Percentiles rank a stretch among this genome's conserved stretches.
These are phyloP conservation scores for Sporothrix luriei DNA, from an alignment of 2,329 filamentous ascomycete genomes.

Conservation along the genomic window DNA sequence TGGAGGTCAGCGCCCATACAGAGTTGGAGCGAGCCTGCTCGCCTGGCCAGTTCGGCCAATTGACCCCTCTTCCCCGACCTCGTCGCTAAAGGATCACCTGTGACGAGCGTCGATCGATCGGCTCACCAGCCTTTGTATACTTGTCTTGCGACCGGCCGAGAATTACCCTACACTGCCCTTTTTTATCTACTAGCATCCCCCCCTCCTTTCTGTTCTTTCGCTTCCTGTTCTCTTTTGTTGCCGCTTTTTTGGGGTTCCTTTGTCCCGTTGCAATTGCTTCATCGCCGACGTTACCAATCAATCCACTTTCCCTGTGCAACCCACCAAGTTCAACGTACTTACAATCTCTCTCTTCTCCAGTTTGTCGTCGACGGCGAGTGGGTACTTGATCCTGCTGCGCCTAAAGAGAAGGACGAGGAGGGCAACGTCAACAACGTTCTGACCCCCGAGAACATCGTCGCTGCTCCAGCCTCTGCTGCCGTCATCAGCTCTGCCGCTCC, in stretches of 20 bases:
- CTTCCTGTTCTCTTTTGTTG: background rate
- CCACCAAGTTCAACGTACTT: background rate
- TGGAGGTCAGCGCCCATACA: slow-evolving; percentile 22
- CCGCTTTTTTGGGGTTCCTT: background rate
- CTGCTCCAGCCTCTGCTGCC: slow-evolving; percentile 50
- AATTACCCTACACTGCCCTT: slow-evolving; percentile 1
- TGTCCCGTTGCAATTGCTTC: background rate
- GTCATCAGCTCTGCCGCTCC: slow-evolving; percentile 20
- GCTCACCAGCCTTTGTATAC: background rate
- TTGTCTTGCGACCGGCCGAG: background rate
- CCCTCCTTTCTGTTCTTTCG: background rate
- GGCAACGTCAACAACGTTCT: slow-evolving; percentile 95
- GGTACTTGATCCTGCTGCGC: slow-evolving; percentile 78
- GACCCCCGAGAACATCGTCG: slow-evolving; percentile 68
- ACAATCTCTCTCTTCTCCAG: slow-evolving; percentile 49
- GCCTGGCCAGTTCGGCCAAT: slow-evolving; percentile 6
- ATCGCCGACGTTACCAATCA: background rate
- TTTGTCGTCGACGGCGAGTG: slow-evolving; percentile 94
- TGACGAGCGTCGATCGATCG: slow-evolving; percentile 13
- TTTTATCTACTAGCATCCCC: background rate
- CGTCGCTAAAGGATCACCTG: background rate
- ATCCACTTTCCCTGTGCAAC: slow-evolving; percentile 4
- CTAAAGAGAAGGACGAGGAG: slow-evolving; percentile 77
- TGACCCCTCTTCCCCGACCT: background rate
- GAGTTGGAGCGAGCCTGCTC: background rate